Conservation (phyloP, 805 yeast genomes). For the Peterozyma toletana region DNA sequence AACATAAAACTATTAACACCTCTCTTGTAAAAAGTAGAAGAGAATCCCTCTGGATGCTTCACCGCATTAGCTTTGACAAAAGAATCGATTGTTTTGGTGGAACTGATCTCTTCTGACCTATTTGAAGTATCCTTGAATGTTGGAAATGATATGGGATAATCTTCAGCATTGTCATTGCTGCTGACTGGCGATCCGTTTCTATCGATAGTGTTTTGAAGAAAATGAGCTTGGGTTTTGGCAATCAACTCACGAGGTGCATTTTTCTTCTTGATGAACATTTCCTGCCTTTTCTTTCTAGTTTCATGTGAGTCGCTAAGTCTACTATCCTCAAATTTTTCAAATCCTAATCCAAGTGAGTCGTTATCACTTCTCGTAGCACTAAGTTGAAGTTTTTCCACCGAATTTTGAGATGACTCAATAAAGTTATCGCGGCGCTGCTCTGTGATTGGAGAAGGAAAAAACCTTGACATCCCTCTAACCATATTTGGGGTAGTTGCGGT, state of each 20-base stretch:
- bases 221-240: background rate
- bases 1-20: conserved; percentile 44
- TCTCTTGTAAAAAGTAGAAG: conserved; percentile 40
- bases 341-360: background rate
- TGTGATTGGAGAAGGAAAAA: conserved; percentile 25
- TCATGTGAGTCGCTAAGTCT: background rate
- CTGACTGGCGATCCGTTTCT: background rate
- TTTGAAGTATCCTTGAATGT: background rate
- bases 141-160: conserved; percentile 2
- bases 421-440: conserved; percentile 14
- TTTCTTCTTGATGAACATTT: background rate
- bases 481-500: conserved; percentile 13
- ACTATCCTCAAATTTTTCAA: no score
- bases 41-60: conserved; percentile 37
- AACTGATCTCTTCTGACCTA: background rate
- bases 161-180: background rate
- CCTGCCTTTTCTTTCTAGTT: background rate
- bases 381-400: background rate
- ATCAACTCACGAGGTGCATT: background rate
- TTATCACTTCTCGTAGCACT: background rate
- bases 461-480: conserved; percentile 21
- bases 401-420: background rate
- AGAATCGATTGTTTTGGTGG: background rate
- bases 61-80: conserved; percentile 1
- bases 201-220: background rate